A percentile compares a stretch with the other conserved stretches of the same genome.
Conservation (phyloP, 176 grass and related monocot genomes). For the Aegilops tauschii region DNA sequence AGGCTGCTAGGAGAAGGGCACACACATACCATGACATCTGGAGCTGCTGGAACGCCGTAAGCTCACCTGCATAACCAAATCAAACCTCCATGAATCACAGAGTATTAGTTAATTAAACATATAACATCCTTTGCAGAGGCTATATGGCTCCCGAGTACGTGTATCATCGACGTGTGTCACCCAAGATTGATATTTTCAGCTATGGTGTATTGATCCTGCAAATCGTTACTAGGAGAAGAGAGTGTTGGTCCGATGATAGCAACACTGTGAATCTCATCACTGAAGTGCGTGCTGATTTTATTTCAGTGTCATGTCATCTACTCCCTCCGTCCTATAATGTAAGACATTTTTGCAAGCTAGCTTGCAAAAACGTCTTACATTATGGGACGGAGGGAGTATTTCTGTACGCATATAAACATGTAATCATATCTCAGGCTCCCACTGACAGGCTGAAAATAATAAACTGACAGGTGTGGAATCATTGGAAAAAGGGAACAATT, state of each 20-base stretch:
- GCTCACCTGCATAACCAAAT: not conserved
- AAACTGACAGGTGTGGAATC: not conserved
- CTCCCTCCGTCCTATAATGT: too few species aligned
- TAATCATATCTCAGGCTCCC: not conserved
- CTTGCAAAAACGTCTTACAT: too few species aligned
- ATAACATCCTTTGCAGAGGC: not conserved
- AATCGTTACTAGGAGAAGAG: not conserved
- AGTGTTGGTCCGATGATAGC: not conserved
- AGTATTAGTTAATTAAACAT: not conserved
- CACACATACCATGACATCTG: not conserved
- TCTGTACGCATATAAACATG: not conserved
- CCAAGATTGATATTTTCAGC: conserved; percentile 5
- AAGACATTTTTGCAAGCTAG: too few species aligned
- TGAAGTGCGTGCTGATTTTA: not conserved
- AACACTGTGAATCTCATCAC: not conserved
- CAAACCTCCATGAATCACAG: not conserved
- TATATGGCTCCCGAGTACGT: not conserved
- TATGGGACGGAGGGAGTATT: too few species aligned
- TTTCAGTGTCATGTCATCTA: not conserved
- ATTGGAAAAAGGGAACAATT: not conserved
- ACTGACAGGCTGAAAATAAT: not conserved
- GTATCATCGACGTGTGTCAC: not conserved
- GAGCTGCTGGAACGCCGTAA: not conserved
- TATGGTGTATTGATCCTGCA: not conserved
- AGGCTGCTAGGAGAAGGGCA: not conserved